These are phyloP conservation scores for Torulaspora franciscae DNA, from an alignment of 805 yeast genomes.

Conservation along the genomic window DNA sequence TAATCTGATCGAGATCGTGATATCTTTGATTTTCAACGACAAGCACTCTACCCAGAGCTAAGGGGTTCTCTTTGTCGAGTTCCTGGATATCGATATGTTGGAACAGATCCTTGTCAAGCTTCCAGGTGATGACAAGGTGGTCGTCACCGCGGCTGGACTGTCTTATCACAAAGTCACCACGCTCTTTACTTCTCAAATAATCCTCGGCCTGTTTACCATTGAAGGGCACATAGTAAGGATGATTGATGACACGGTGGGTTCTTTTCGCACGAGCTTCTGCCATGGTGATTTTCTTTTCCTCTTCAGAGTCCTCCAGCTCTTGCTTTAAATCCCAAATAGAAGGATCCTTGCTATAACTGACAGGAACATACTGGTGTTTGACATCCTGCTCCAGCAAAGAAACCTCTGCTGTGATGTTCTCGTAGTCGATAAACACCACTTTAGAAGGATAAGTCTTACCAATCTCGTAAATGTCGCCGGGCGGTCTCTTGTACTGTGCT, in stretches of 20 bases:
- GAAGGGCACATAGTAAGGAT: constrained; percentile 83
- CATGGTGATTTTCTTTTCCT: constrained; percentile 47
- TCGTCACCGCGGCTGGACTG: constrained; percentile 90
- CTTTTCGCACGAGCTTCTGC: constrained; percentile 64
- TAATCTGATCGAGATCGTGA: constrained; percentile 88
- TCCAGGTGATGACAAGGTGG: constrained; percentile 93
- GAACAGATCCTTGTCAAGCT: constrained; percentile 82
- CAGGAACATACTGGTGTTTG: constrained; percentile 42
- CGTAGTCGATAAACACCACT: constrained; percentile 64
- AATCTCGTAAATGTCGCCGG: constrained; percentile 43
- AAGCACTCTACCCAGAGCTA: constrained; percentile 51
- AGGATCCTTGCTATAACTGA: constrained; percentile 44
- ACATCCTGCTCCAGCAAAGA: constrained; percentile 67
- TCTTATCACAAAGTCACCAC: constrained; percentile 90
- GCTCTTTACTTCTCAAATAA: constrained; percentile 76
- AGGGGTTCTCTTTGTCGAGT: constrained; percentile 58
- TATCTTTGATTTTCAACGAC: constrained; percentile 67
- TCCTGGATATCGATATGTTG: constrained; percentile 90
- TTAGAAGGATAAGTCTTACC: constrained; percentile 89
- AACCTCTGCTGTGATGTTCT: constrained; percentile 66
- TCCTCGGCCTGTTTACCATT: constrained; percentile 88
- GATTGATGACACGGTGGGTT: constrained; percentile 73
- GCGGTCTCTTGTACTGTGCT: constrained; percentile 43
- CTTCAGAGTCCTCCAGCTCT: constrained; percentile 59
- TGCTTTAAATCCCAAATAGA: constrained; percentile 76